Conservation (phyloP, 2,329 filamentous ascomycete genomes). For the Proliferodiscus dingleyae region DNA sequence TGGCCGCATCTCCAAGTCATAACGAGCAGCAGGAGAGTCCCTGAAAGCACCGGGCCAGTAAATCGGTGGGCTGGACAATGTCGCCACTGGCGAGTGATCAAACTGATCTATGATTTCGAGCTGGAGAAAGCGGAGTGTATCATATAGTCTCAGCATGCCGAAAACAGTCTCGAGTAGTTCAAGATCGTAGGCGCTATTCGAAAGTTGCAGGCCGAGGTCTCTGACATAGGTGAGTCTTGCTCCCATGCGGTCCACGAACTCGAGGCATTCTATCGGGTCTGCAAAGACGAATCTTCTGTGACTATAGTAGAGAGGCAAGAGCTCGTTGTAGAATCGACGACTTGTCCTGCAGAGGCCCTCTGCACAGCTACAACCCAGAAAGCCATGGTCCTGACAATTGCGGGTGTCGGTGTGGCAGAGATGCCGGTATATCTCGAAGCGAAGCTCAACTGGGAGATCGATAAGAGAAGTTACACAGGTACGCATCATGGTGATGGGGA, state of each 20-base stretch:
- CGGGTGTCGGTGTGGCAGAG: conserved; percentile 7
- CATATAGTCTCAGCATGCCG: background rate
- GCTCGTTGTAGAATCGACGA: conserved; percentile 11
- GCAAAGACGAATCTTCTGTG: conserved; percentile 10
- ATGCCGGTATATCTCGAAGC: conserved; percentile 14
- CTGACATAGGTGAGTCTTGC: conserved; percentile 1
- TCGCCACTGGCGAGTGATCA: background rate
- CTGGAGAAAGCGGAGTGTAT: background rate
- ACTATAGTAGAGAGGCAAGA: conserved; percentile 10
- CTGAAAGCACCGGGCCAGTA: background rate
- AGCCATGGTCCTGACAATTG: background rate
- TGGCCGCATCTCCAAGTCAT: conserved; percentile 8
- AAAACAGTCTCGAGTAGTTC: background rate
- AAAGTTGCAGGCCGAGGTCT: background rate
- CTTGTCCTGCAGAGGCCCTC: conserved; percentile 11
- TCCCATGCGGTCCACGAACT: conserved; percentile 7
- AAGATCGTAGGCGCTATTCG: background rate
- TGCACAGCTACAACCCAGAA: conserved; percentile 11
- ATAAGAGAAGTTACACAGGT: conserved; percentile 6
- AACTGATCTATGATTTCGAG: background rate
- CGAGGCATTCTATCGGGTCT: background rate
- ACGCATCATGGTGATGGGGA: too few relatives aligned
- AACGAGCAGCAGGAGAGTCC: background rate
- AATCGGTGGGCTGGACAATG: background rate
- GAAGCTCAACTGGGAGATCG: conserved; percentile 16